A percentile compares a stretch with the other conserved stretches of the same genome.
Conservation (phyloP, 1,284 basidiomycete genomes). For the Rhodotorula mucilaginosa region DNA sequence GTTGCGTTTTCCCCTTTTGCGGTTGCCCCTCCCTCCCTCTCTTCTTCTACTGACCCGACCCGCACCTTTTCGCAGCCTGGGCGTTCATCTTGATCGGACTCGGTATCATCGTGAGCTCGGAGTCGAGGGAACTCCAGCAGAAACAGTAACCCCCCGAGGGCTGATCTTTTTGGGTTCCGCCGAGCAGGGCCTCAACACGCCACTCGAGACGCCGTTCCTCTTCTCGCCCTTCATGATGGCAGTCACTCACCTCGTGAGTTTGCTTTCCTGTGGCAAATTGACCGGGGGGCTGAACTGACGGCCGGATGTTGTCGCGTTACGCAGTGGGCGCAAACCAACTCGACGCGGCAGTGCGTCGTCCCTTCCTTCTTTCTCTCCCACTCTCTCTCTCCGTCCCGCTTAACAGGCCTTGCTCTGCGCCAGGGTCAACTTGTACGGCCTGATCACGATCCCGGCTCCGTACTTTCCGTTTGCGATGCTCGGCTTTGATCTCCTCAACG, state of each 20-base stretch:
- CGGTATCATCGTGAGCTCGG: constrained; percentile 53
- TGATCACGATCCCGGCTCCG: constrained; percentile 65
- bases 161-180: background rate
- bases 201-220: constrained; percentile 61
- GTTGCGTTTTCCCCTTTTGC: constrained; percentile 56
- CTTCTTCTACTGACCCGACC: too few species aligned
- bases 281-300: background rate
- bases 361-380: background rate
- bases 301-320: background rate
- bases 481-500: constrained; percentile 65
- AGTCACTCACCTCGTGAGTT: constrained; percentile 59
- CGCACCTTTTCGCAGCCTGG: constrained; percentile 33
- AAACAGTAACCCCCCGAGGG: background rate
- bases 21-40: background rate
- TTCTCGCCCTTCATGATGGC: constrained; percentile 66
- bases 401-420: background rate
- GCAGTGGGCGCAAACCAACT: constrained; percentile 34
- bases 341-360: constrained; percentile 31
- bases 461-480: constrained; percentile 76
- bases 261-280: too few species aligned
- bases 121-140: background rate
- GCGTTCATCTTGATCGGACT: constrained; percentile 53
- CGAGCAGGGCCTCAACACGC: constrained; percentile 59
- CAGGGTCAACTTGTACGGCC: constrained; percentile 66
- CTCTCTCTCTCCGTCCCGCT: constrained; percentile 2